Conservation (phyloP, 2,329 filamentous ascomycete species). For the Fusarium sp. region DNA sequence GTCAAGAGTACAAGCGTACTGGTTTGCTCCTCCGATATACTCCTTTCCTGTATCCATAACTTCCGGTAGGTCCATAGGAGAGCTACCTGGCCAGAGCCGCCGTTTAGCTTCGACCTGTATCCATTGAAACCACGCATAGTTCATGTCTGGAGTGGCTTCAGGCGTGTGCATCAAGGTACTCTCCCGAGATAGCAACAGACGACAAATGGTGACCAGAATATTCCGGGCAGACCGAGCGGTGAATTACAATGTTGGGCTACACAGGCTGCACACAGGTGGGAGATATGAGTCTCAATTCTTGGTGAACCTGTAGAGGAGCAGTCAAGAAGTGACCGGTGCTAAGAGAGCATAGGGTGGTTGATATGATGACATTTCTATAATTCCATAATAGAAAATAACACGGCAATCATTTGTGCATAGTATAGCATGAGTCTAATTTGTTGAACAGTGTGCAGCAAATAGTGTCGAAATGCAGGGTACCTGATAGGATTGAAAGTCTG, state of each 20-base stretch:
- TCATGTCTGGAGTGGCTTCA: neutral
- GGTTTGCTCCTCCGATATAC: neutral
- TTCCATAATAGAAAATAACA: no score
- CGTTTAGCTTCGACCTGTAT: neutral
- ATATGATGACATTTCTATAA: no score
- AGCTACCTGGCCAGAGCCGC: neutral
- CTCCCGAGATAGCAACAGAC: neutral
- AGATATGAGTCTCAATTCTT: neutral
- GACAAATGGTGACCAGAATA: neutral
- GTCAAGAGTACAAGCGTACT: neutral
- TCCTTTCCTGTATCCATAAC: neutral
- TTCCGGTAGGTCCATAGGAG: neutral
- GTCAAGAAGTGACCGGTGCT: no score
- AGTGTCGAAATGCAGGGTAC: no score
- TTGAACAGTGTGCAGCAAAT: no score
- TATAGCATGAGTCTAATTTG: no score
- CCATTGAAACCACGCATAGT: neutral
- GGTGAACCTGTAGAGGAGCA: neutral
- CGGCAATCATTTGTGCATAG: no score
- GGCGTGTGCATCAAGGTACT: neutral
- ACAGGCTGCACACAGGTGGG: neutral
- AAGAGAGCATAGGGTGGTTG: neutral
- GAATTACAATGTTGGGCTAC: neutral
- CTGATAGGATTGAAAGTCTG: no score
- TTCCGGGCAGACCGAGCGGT: neutral